A percentile compares a stretch with the other conserved stretches of the same genome.
Evolutionary conservation across 257 asterid genomes (phyloP).

Genomic region (Nicotiana benthamiana): DNA sequence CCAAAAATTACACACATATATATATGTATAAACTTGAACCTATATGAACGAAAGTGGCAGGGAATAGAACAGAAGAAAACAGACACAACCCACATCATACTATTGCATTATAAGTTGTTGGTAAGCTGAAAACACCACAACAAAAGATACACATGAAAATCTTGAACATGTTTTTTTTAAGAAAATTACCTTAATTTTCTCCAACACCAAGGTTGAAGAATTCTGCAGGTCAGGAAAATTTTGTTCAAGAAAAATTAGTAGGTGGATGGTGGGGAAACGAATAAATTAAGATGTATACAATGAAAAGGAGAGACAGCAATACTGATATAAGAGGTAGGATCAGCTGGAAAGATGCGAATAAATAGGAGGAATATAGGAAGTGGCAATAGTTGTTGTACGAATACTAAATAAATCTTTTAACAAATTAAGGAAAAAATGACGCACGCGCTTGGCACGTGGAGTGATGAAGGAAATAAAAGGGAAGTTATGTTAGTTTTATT

Average conservation of each 20-base stretch:
- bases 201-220: slow-evolving; percentile 1
- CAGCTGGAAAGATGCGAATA: neutral
- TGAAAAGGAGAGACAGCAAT: no score
- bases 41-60: neutral
- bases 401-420: no score
- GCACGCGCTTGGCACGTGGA: neutral
- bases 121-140: neutral
- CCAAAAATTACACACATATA: no score
- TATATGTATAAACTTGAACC: neutral
- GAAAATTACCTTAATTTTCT: neutral
- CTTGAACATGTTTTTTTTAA: neutral
- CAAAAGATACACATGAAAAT: neutral
- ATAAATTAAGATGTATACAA: neutral
- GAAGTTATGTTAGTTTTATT: neutral
- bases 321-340: neutral
- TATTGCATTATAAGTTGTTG: neutral
- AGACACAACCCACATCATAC: neutral
- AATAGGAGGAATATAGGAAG: neutral
- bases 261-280: neutral
- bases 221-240: neutral
- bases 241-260: neutral
- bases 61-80: neutral
- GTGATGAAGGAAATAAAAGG: no score
- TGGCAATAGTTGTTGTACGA: neutral
- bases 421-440: neutral